Evolutionary conservation across 2,329 filamentous ascomycete genomes (phyloP), one percentile per base, ranked within the genome.

Genomic region (Fusarium floridanum): DNA sequence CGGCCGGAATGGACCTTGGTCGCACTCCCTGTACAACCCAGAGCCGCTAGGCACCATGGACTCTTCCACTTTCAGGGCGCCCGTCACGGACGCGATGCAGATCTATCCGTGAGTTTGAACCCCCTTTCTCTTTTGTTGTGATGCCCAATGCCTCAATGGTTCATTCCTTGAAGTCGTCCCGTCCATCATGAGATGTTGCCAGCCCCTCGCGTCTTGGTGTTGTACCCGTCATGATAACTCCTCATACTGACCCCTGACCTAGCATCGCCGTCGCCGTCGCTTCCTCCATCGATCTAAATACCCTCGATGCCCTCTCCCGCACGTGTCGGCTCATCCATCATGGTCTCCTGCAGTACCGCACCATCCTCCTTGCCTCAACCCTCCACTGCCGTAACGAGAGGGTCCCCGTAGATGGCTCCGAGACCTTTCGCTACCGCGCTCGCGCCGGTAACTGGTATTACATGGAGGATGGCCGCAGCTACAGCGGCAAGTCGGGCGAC

Each of bases 251-350:
- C 66, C 22, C 27, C 36, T 53, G n/a, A 41, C 12, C 32, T 85
- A 98, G 95, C 78, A 91, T 98, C 80, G 91, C 94, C 77, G 90
- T 91, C 74, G 90, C 92, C 77, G 89, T 98, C 75, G 93, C 94
- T 59, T 89, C 91, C 36, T 89, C 90, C 76, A 91, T 98, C 81
- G 96, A 98, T 81, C 89, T 98, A 61, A 98, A 96, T 82, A 93
- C 94, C 16, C 90, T 98, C 78, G 92, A 97, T 82, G 91, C 92
- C 74, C 90, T 98, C 22, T 94, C 95, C 61, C 90, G 90, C 64
- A 95, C 94, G 65, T 97, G 95, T 82, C 93, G 93, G 61, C 91
- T 94, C 79, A 90, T 97, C 73, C 94, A 94, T 76, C 88, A 88
- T 66, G 94, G 92, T 75, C 88, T 98, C 27, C 86, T 97, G 50